A percentile compares a stretch with the other conserved stretches of the same genome.
These are phyloP conservation scores for Aspergillus sp. DNA, from an alignment of 2,329 filamentous ascomycete genomes.

Conservation along the genomic window DNA sequence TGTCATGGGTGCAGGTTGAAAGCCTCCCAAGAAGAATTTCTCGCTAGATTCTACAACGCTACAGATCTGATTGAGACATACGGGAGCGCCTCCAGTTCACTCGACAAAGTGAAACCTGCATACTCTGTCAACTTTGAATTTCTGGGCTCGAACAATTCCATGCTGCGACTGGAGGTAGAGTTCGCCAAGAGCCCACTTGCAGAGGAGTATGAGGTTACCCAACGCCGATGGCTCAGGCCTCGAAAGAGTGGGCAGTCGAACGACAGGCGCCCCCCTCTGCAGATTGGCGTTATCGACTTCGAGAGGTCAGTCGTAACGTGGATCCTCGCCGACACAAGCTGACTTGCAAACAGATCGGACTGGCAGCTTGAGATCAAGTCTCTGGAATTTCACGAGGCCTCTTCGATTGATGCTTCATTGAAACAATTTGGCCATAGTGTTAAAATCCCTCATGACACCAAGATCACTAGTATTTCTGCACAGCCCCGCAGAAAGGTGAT, in stretches of 20 bases:
- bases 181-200: slow-evolving; percentile 29
- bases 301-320: slow-evolving; percentile 24
- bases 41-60: slow-evolving; percentile 28
- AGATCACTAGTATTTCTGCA: slow-evolving; percentile 21
- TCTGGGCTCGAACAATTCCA: slow-evolving; percentile 21
- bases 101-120: slow-evolving; percentile 25
- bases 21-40: slow-evolving; percentile 22
- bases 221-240: slow-evolving; percentile 35
- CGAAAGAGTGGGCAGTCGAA: slow-evolving; percentile 17
- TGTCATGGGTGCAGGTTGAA: slow-evolving; percentile 21
- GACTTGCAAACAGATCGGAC: slow-evolving; percentile 30
- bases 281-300: slow-evolving; percentile 37
- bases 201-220: slow-evolving; percentile 31
- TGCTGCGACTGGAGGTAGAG: slow-evolving; percentile 38
- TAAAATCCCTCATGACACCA: slow-evolving; percentile 19
- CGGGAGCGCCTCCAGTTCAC: slow-evolving; percentile 16
- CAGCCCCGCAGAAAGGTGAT: slow-evolving; percentile 27
- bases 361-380: slow-evolving; percentile 42
- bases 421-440: slow-evolving; percentile 30
- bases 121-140: slow-evolving; percentile 45
- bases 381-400: slow-evolving; percentile 33
- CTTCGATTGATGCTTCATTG: slow-evolving; percentile 24
- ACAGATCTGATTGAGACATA: slow-evolving; percentile 27
- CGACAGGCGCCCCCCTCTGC: slow-evolving; percentile 28
- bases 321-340: background rate